Conservation (phyloP, 306 rosid genomes). For the Cucurbita maxima region DNA sequence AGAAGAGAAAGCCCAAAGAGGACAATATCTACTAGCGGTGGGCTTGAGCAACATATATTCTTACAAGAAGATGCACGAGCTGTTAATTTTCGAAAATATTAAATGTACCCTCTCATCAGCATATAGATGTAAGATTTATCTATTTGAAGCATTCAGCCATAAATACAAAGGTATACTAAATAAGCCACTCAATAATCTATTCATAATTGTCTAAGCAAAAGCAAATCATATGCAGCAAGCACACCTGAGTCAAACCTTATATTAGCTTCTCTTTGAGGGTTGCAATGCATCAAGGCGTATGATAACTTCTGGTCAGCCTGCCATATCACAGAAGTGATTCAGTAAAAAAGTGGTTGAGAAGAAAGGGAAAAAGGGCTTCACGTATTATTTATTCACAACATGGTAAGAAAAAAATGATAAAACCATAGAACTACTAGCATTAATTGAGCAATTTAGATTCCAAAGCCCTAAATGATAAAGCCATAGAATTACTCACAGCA, state of each 20-base stretch:
- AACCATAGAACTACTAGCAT: background rate
- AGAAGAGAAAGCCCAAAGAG: too few relatives aligned
- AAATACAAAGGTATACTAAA: background rate
- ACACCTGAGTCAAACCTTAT: conserved; percentile 75
- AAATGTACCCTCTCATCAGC: background rate
- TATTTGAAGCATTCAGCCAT: background rate
- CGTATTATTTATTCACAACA: background rate
- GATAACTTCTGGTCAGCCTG: conserved; percentile 94
- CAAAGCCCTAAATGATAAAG: background rate
- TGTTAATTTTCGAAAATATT: background rate
- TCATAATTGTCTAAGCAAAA: background rate
- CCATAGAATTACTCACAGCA: conserved; percentile 45
- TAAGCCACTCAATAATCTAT: background rate
- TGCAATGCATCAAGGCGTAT: conserved; percentile 80
- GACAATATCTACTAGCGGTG: too few relatives aligned
- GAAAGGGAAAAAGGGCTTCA: background rate
- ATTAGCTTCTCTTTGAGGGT: conserved; percentile 65
- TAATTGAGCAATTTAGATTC: background rate
- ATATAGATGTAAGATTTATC: background rate
- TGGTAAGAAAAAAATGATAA: background rate
- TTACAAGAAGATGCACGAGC: background rate
- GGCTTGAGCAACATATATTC: background rate
- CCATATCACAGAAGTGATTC: conserved; percentile 16
- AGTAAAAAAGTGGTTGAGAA: background rate
- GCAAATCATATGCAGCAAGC: conserved; percentile 15